Conservation (phyloP, 2,329 filamentous ascomycete genomes). For the Pseudocercospora pini-densiflorae region DNA sequence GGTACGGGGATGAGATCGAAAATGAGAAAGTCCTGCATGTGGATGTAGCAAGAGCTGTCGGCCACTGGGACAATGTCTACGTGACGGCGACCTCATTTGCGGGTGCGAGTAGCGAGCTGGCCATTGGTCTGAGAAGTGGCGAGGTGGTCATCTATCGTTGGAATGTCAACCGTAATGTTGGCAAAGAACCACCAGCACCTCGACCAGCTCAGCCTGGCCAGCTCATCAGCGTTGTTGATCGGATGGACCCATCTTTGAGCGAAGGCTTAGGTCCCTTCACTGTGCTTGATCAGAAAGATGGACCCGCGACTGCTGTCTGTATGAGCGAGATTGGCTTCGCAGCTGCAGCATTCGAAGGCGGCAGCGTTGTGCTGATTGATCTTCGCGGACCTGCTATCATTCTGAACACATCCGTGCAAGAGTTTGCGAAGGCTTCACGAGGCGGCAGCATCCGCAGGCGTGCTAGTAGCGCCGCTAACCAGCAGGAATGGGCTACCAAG, state of each 20-base stretch:
- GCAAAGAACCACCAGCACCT: slow-evolving; percentile 61
- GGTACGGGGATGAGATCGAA: slow-evolving; percentile 91
- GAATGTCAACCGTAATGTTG: slow-evolving; percentile 77
- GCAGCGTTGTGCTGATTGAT: slow-evolving; percentile 81
- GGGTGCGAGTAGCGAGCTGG: slow-evolving; percentile 80
- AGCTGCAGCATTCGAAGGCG: slow-evolving; percentile 81
- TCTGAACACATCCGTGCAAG: slow-evolving; percentile 71
- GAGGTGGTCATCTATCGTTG: slow-evolving; percentile 87
- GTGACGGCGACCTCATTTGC: slow-evolving; percentile 81
- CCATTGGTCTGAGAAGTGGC: slow-evolving; percentile 78
- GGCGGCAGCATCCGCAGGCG: slow-evolving; percentile 69
- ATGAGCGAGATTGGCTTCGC: slow-evolving; percentile 95
- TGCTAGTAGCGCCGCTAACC: slow-evolving; percentile 52
- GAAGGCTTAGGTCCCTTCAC: slow-evolving; percentile 81
- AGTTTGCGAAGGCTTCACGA: slow-evolving; percentile 78
- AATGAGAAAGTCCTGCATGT: slow-evolving; percentile 82
- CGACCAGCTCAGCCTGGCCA: slow-evolving; percentile 53
- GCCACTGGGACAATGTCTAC: slow-evolving; percentile 75
- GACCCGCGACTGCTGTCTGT: slow-evolving; percentile 76
- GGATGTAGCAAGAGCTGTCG: slow-evolving; percentile 81
- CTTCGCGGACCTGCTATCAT: slow-evolving; percentile 86
- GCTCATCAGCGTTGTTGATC: slow-evolving; percentile 73
- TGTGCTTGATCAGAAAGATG: slow-evolving; percentile 82
- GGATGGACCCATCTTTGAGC: slow-evolving; percentile 73
- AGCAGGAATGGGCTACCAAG: slow-evolving; percentile 74